A percentile compares a stretch with the other conserved stretches of the same genome.
Evolutionary conservation across 805 yeast species (phyloP).

Genomic region (Sporopachydermia lactativora): DNA sequence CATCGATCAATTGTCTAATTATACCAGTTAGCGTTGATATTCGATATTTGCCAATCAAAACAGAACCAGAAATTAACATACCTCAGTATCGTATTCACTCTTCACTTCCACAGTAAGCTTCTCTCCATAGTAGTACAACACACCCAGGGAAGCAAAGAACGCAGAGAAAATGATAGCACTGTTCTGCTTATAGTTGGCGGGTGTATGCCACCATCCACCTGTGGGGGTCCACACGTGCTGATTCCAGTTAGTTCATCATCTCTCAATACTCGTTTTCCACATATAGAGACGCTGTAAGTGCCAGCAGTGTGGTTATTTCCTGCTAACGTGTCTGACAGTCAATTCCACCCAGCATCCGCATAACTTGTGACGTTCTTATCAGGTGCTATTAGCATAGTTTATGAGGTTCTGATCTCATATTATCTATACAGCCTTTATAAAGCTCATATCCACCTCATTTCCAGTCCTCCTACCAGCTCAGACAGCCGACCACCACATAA

Average conservation of each 20-base stretch:
- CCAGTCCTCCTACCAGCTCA: no score
- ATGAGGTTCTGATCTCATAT: neutral
- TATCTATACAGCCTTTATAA: neutral
- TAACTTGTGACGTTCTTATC: neutral
- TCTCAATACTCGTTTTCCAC: neutral
- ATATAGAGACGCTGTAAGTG: constrained; percentile 5
- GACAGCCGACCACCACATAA: constrained; percentile 2
- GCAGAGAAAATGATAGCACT: constrained; percentile 27
- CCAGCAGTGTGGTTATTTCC: neutral
- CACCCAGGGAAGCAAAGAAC: constrained; percentile 20
- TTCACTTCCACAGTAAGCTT: constrained; percentile 22
- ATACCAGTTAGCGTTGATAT: no score
- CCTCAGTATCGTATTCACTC: constrained; percentile 16
- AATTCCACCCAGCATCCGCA: neutral
- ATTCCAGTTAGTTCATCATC: neutral
- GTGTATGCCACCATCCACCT: constrained; percentile 45
- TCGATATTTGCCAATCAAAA: no score
- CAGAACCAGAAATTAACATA: no score
- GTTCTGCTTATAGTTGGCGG: constrained; percentile 34
- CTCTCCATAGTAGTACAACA: constrained; percentile 25
- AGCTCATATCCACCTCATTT: no score
- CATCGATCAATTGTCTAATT: constrained; percentile 28
- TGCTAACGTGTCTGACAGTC: constrained; percentile 1
- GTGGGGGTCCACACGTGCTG: constrained; percentile 26
- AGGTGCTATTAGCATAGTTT: neutral